These are phyloP conservation scores for Basidioascus undulatus DNA, from an alignment of 768 basidiomycete genomes.

Conservation along the genomic window DNA sequence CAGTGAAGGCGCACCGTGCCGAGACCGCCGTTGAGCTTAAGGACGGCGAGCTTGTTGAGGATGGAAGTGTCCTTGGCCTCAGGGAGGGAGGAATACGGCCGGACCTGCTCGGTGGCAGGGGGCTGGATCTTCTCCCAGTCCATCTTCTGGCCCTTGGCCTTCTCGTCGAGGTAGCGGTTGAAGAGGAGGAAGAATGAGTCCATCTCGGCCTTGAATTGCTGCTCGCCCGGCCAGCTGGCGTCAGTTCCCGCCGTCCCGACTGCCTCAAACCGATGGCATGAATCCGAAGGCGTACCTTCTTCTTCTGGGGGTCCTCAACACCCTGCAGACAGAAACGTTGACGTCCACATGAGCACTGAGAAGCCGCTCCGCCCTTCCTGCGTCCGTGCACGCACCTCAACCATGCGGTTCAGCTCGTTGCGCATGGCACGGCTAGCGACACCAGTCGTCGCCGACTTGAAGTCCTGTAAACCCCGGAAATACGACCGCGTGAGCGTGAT, in stretches of 20 bases:
- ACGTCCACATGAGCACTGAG: too few relatives aligned
- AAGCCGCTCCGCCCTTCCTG: too few relatives aligned
- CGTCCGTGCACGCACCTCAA: too few relatives aligned
- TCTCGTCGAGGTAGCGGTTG: constrained; percentile 76
- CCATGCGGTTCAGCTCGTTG: constrained; percentile 89
- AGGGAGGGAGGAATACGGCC: constrained; percentile 53
- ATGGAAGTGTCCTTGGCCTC: constrained; percentile 32
- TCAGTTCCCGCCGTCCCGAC: too few relatives aligned
- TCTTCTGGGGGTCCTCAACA: constrained; percentile 51
- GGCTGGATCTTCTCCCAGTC: constrained; percentile 78
- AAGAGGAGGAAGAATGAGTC: constrained; percentile 87
- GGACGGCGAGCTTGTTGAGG: constrained; percentile 78
- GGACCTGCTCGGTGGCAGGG: constrained; percentile 61
- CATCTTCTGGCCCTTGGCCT: constrained; percentile 69
- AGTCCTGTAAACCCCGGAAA: constrained; percentile 24
- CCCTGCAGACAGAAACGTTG: too few relatives aligned
- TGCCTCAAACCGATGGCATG: too few relatives aligned
- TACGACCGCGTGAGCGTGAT: too few relatives aligned
- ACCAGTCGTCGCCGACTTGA: constrained; percentile 92
- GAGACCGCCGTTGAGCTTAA: constrained; percentile 61
- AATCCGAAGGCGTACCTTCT: constrained; percentile 34
- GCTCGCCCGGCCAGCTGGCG: background rate
- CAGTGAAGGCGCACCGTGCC: constrained; percentile 8
- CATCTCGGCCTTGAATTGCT: constrained; percentile 91
- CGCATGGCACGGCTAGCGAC: constrained; percentile 90